Evolutionary conservation across 106 monocot species (phyloP), one percentile per base, ranked within the genome.

Genomic region (Dendrobium chrysotoxum): DNA sequence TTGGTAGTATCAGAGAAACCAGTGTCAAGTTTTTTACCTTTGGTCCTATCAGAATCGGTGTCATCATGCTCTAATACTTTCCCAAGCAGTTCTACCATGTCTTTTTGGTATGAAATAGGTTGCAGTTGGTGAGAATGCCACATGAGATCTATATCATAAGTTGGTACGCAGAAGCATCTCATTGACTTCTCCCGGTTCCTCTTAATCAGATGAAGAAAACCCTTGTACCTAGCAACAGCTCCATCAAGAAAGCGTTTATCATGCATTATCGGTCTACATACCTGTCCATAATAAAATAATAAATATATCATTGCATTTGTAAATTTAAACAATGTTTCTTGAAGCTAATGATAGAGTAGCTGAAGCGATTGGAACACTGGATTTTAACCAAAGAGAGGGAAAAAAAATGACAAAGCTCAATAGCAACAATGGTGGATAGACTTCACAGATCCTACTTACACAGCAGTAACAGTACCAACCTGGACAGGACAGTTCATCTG

Each of bases 121-220:
- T 91, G 90, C 50, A 98, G 53, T 70, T 98, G 97, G 79, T 98
- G 97, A 82, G 97, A 87, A 83, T 98, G 97, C 97, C 97, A 98
- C 20, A 98, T 91, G 28, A 98, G 84, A 80, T 98, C 97, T 57
- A 98, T 81, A 75, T 98, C 97, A 84, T 98, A 98, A 73, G 92
- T 91, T 64, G 97, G 97, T 26, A 98, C 97, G 58, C 89, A 86
- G 79, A 98, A 98, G 28, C 39, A 80, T 44, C 81, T 92, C 53
- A 82, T 53, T 40, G 86, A 86, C 70, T 68, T 87, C 55, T 98
- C 94, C 79, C 86, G 80, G 82, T 89, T 92, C 85, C 77, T 98
- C 79, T 87, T 90, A 84, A 94, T 92, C 28, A 98, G 76, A 85
- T 91, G 83, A 80, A 98, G 81, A 83, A 98, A 98, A 2, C 91